Conservation (phyloP, 495 filamentous ascomycete genomes). For the Lasiosphaeria hispida region DNA sequence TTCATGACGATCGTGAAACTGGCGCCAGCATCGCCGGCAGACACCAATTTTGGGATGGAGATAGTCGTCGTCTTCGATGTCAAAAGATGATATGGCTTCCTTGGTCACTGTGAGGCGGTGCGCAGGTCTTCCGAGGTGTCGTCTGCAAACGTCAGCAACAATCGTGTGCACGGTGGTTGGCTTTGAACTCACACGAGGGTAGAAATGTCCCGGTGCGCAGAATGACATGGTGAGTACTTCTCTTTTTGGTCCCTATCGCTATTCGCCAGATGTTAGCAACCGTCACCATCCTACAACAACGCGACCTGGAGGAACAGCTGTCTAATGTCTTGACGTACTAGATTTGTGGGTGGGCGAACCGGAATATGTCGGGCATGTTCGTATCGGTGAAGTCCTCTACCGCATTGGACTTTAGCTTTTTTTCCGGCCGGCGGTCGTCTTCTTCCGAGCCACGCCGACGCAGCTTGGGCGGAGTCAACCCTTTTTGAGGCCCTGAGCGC, state of each 20-base stretch:
- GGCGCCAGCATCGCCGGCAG: conserved; percentile 32
- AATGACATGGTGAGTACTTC: conserved; percentile 35
- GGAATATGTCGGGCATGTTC: conserved; percentile 35
- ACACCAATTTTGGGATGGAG: conserved; percentile 28
- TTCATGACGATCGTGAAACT: conserved; percentile 18
- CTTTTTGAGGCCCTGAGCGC: background rate
- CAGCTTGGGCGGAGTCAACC: background rate
- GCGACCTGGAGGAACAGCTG: background rate
- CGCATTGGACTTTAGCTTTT: conserved; percentile 19
- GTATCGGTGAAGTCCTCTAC: conserved; percentile 30
- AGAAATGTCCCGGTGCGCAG: conserved; percentile 35
- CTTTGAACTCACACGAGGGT: conserved; percentile 31
- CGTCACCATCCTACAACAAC: background rate
- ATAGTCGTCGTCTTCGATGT: conserved; percentile 25
- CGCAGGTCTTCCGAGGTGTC: conserved; percentile 31
- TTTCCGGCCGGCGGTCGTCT: conserved; percentile 16
- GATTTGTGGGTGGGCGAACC: conserved; percentile 29
- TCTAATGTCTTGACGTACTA: conserved; percentile 25
- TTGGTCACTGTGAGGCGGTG: conserved; percentile 31
- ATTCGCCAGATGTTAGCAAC: conserved; percentile 20
- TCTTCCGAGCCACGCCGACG: conserved; percentile 14
- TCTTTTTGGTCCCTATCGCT: conserved; percentile 30
- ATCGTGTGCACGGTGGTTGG: background rate
- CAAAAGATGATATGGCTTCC: conserved; percentile 31
- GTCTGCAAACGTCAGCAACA: conserved; percentile 19